These are phyloP conservation scores for Exophiala bonariae DNA, from an alignment of 2,329 filamentous ascomycete genomes.

Conservation along the genomic window DNA sequence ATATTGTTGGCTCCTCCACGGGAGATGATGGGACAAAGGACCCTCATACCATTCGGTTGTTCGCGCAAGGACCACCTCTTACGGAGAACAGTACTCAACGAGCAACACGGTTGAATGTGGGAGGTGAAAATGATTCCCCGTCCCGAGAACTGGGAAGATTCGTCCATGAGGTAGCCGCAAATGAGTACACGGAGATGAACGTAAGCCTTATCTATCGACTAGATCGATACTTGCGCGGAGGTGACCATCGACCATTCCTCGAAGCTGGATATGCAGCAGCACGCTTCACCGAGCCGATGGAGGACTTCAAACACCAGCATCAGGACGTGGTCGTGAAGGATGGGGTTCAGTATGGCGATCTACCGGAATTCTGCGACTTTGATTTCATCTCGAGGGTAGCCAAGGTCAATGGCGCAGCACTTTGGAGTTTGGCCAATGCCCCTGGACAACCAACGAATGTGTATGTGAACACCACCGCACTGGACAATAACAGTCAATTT, in stretches of 20 bases:
- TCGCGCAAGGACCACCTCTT: conserved; percentile 49
- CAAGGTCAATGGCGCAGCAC: conserved; percentile 55
- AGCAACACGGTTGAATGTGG: conserved; percentile 36
- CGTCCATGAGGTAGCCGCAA: conserved; percentile 55
- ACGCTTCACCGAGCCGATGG: conserved; percentile 59
- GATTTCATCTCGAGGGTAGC: conserved; percentile 55
- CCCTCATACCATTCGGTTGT: conserved; percentile 56
- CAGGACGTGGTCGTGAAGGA: conserved; percentile 58
- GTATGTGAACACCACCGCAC: conserved; percentile 44
- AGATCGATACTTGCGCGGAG: conserved; percentile 58
- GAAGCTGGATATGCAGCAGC: conserved; percentile 53
- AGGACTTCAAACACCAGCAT: conserved; percentile 53
- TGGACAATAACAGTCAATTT: conserved; percentile 53
- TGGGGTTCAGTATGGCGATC: conserved; percentile 56
- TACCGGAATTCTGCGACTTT: conserved; percentile 59
- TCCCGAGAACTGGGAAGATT: conserved; percentile 57
- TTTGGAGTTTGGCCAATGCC: conserved; percentile 56
- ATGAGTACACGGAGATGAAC: conserved; percentile 54
- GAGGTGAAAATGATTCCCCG: conserved; percentile 57
- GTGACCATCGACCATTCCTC: conserved; percentile 58
- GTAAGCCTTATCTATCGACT: conserved; percentile 57
- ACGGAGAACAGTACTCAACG: conserved; percentile 42
- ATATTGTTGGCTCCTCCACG: conserved; percentile 56
- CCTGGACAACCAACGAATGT: conserved; percentile 54
- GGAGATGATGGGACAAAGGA: conserved; percentile 48